phyloP scores from a whole-genome alignment of 768 basidiomycete species.

The Pleurotus salmoneostramineus region DNA sequence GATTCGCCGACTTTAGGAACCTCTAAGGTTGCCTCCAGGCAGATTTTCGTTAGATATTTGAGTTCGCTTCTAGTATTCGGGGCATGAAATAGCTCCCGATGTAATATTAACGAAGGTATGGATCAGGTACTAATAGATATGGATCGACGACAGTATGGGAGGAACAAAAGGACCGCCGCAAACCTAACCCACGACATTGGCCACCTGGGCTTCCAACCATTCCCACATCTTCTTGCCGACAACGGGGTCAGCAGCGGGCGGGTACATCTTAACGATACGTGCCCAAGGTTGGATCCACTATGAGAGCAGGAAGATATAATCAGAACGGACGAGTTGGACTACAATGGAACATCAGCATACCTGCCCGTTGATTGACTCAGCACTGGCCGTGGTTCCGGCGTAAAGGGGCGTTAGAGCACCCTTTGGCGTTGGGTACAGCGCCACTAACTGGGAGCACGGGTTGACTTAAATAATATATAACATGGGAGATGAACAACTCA shows the following conservation, averaged over 20 bases:
- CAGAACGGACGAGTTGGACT: neutral
- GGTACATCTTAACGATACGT: slow-evolving; percentile 20
- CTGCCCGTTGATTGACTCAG: slow-evolving; percentile 39
- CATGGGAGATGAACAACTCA: neutral
- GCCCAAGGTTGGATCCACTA: slow-evolving; percentile 43
- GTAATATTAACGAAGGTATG: no score
- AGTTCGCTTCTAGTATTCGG: no score
- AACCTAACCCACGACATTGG: neutral
- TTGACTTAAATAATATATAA: neutral
- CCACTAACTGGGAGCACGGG: neutral
- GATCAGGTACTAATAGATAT: no score
- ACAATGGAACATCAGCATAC: slow-evolving; percentile 17
- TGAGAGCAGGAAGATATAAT: neutral
- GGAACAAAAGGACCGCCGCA: no score
- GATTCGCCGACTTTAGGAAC: no score
- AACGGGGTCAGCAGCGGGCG: slow-evolving; percentile 21
- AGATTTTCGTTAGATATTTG: no score
- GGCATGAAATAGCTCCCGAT: no score
- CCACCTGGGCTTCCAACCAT: neutral
- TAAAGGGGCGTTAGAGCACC: slow-evolving; percentile 49
- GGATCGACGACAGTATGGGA: no score
- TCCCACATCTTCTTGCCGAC: slow-evolving; percentile 33
- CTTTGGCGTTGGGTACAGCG: slow-evolving; percentile 25
- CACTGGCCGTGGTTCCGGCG: slow-evolving; percentile 42
- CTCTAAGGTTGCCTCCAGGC: no score